Evolutionary conservation across 768 basidiomycete genomes (phyloP).

Genomic region (Termitomyces bulborhizus): DNA sequence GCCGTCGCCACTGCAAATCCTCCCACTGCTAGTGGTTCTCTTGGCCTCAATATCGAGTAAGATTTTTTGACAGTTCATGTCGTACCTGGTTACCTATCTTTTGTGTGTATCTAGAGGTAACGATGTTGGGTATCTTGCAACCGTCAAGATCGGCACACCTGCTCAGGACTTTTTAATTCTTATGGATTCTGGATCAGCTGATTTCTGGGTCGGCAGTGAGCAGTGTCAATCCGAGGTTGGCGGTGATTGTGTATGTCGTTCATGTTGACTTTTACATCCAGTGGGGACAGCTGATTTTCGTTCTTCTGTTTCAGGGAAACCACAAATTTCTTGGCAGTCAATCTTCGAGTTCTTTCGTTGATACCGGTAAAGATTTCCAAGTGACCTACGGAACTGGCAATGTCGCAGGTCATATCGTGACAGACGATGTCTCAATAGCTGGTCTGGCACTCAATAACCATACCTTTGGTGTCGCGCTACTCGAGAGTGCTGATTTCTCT

Average conservation of each 20-base stretch:
- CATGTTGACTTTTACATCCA: neutral
- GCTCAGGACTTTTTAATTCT: conserved; percentile 48
- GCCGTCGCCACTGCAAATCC: conserved; percentile 32
- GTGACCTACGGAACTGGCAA: conserved; percentile 67
- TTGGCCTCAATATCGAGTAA: conserved; percentile 69
- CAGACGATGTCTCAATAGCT: conserved; percentile 59
- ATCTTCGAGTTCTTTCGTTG: conserved; percentile 57
- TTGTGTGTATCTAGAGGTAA: conserved; percentile 25
- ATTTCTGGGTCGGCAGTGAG: conserved; percentile 60
- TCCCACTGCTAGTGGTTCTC: conserved; percentile 40
- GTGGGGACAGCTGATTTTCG: neutral
- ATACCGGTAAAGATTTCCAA: conserved; percentile 42
- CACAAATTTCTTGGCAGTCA: conserved; percentile 62
- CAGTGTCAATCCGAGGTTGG: conserved; percentile 39
- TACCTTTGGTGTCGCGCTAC: conserved; percentile 59
- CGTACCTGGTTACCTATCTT: neutral
- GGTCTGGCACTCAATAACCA: conserved; percentile 53
- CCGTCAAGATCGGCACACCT: conserved; percentile 63
- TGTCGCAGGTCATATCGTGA: conserved; percentile 58
- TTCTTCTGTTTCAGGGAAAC: conserved; percentile 32
- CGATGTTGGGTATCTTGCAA: conserved; percentile 50
- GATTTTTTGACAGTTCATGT: conserved; percentile 15
- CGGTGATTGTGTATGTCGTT: conserved; percentile 32
- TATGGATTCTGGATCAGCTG: conserved; percentile 69
- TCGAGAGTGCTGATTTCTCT: conserved; percentile 61